Evolutionary conservation across 441 rosid genomes (phyloP).

Genomic region (Geranium incanum): DNA sequence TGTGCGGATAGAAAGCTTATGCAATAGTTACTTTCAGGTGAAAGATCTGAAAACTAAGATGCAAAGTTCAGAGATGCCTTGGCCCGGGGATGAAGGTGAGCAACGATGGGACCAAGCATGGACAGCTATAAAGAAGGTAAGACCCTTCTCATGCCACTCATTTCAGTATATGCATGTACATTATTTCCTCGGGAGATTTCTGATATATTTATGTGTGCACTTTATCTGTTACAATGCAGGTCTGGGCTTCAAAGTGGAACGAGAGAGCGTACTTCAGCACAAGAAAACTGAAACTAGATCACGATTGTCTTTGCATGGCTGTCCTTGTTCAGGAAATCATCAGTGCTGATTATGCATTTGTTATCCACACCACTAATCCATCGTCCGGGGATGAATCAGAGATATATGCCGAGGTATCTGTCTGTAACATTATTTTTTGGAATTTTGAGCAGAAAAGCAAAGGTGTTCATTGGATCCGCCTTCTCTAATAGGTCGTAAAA

Average conservation of each 20-base stretch:
- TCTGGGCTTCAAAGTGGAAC: slow-evolving; percentile 99
- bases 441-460: slow-evolving; percentile 15
- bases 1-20: slow-evolving; percentile 4
- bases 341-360: slow-evolving; percentile 94
- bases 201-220: slow-evolving; percentile 14
- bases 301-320: slow-evolving; percentile 94
- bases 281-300: slow-evolving; percentile 75
- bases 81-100: slow-evolving; percentile 98
- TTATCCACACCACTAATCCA: slow-evolving; percentile 96
- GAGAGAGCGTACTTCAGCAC: slow-evolving; percentile 98
- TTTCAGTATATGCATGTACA: not conserved
- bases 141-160: not conserved
- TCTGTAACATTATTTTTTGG: slow-evolving; percentile 12
- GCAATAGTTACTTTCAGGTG: slow-evolving; percentile 43
- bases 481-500: slow-evolving; percentile 59
- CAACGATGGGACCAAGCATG: slow-evolving; percentile 90
- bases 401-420: slow-evolving; percentile 83
- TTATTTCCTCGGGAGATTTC: slow-evolving; percentile 7
- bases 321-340: slow-evolving; percentile 94
- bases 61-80: slow-evolving; percentile 84
- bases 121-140: slow-evolving; percentile 90
- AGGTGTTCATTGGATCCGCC: slow-evolving; percentile 15
- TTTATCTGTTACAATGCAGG: slow-evolving; percentile 40
- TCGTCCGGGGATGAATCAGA: slow-evolving; percentile 89
- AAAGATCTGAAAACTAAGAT: slow-evolving; percentile 74